phyloP scores from a whole-genome alignment of 352 stramenopile genomes.

The Globisporangium recalcitrans region DNA sequence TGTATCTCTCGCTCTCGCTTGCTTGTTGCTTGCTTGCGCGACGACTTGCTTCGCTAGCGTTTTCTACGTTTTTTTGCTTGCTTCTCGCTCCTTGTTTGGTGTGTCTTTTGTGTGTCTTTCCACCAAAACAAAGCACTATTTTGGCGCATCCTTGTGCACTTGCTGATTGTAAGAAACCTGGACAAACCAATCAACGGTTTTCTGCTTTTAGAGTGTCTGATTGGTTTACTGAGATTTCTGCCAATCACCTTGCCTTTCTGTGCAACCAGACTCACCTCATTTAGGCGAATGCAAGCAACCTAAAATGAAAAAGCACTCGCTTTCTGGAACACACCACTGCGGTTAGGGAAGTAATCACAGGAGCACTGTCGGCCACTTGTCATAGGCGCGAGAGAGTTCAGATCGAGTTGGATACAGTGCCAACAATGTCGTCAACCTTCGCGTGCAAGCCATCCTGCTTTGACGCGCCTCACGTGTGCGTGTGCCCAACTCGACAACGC shows the following conservation, averaged over 20 bases:
- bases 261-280: no score
- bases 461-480: not conserved
- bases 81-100: not conserved
- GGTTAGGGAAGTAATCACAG: no score
- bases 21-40: not conserved
- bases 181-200: no score
- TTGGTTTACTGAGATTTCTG: no score
- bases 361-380: not conserved
- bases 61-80: not conserved
- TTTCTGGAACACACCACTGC: no score
- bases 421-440: not conserved
- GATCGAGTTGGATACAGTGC: no score
- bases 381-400: not conserved
- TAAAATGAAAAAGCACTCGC: no score
- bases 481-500: not conserved
- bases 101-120: not conserved
- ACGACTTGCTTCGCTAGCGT: constrained; percentile 6
- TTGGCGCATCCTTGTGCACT: no score
- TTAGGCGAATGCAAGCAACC: no score
- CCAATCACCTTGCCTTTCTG: no score
- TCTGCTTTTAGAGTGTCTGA: no score
- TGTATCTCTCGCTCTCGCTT: not conserved
- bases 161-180: no score
- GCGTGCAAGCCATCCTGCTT: not conserved
- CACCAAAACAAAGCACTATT: not conserved